phyloP scores from a whole-genome alignment of 2,329 filamentous ascomycete genomes.

The Colletotrichum shisoi region DNA sequence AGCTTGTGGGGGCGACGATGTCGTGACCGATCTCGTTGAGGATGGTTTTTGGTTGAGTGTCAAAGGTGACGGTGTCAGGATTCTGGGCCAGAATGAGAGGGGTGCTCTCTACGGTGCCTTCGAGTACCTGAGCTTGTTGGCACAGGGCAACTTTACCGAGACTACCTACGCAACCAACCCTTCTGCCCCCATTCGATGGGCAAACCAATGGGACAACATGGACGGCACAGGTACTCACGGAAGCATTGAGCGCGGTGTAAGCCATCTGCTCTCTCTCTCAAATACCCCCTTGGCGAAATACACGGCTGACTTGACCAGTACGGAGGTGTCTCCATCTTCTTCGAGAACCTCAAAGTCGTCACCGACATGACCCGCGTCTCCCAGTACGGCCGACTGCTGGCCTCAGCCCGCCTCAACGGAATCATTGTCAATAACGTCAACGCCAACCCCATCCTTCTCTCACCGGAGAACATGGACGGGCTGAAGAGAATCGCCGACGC shows the following conservation, averaged over 20 bases:
- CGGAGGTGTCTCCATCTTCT: conserved; percentile 73
- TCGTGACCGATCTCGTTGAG: conserved; percentile 52
- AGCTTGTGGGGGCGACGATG: conserved; percentile 55
- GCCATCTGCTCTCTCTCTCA: not conserved
- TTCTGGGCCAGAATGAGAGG: conserved; percentile 71
- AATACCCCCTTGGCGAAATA: not conserved
- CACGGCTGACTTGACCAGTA: conserved; percentile 50
- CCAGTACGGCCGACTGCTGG: conserved; percentile 71
- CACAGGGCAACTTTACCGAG: conserved; percentile 60
- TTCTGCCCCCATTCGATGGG: conserved; percentile 70
- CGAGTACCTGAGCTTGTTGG: conserved; percentile 71
- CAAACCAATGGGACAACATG: conserved; percentile 78
- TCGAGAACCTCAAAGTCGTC: conserved; percentile 63
- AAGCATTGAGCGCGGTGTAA: conserved; percentile 68
- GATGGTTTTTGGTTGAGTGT: conserved; percentile 70
- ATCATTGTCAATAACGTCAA: conserved; percentile 77
- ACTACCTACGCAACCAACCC: conserved; percentile 61
- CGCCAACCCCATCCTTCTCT: conserved; percentile 67
- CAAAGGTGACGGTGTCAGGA: conserved; percentile 58
- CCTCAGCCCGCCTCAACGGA: conserved; percentile 72
- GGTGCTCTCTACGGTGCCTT: conserved; percentile 75
- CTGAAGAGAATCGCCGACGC: conserved; percentile 68
- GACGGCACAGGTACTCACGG: conserved; percentile 54
- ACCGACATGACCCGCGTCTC: conserved; percentile 66
- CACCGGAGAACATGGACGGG: conserved; percentile 65